phyloP scores from a whole-genome alignment of 2,329 filamentous ascomycete species.

The Dactylellina sp. region DNA sequence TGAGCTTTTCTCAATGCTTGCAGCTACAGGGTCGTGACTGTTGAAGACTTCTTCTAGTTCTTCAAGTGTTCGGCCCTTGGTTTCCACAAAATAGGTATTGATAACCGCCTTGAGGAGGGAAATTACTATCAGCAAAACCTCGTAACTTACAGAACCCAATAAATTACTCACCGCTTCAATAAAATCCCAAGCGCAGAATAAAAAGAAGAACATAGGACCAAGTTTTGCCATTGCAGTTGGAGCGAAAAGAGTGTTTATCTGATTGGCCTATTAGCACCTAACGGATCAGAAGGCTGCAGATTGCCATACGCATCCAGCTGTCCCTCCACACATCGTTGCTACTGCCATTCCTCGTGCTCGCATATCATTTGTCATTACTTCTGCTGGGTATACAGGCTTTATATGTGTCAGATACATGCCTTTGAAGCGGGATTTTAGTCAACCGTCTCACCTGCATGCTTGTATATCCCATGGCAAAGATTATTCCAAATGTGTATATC shows the following conservation, averaged over 20 bases:
- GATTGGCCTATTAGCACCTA: conserved; percentile 46
- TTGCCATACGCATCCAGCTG: conserved; percentile 63
- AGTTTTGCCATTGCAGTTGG: conserved; percentile 62
- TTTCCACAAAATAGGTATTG: conserved; percentile 57
- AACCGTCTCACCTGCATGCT: conserved; percentile 62
- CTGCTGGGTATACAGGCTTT: conserved; percentile 62
- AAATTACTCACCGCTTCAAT: conserved; percentile 64
- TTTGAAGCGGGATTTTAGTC: neutral
- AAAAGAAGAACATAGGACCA: conserved; percentile 66
- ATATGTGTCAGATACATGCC: conserved; percentile 1
- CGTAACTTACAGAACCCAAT: no score
- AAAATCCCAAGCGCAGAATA: conserved; percentile 67
- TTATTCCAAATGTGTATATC: conserved; percentile 64
- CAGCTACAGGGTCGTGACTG: conserved; percentile 58
- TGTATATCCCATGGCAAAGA: conserved; percentile 62
- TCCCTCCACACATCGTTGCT: conserved; percentile 63
- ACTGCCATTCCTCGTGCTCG: conserved; percentile 64
- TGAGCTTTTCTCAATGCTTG: conserved; percentile 43
- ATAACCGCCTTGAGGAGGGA: conserved; percentile 35
- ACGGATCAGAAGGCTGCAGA: conserved; percentile 10
- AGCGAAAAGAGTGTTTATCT: conserved; percentile 60
- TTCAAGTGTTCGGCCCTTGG: conserved; percentile 59
- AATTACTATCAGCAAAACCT: neutral
- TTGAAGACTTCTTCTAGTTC: conserved; percentile 60
- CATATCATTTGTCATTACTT: conserved; percentile 64